Evolutionary conservation across 208 protist genomes (phyloP).

Genomic region (Wallacemonas rigidus): DNA sequence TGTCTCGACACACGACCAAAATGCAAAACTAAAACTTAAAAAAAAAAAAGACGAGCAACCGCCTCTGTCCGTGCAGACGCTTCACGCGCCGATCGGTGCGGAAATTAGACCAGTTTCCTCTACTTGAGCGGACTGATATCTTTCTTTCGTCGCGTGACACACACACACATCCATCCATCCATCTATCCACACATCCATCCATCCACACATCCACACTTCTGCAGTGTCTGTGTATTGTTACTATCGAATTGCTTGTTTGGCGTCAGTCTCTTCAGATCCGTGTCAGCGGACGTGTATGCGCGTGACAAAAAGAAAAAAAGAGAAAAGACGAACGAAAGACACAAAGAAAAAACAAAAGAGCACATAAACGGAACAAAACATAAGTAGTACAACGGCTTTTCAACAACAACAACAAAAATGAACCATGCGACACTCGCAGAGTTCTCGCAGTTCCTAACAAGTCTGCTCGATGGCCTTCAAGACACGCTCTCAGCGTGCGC

Average conservation of each 20-base stretch:
- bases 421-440: constrained; percentile 2
- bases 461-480: constrained; percentile 29
- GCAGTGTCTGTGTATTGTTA: neutral
- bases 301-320: constrained; percentile 3
- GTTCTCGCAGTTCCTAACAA: constrained; percentile 22
- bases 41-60: constrained; percentile 6
- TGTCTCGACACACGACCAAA: no score
- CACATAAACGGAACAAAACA: neutral
- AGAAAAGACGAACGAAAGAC: neutral
- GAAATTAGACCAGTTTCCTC: no score
- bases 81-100: no score
- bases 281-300: neutral
- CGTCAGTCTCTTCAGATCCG: neutral
- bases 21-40: neutral
- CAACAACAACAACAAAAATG: neutral
- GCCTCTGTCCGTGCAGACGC: neutral
- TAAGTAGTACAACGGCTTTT: neutral
- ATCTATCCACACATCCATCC: no score
- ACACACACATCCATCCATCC: no score
- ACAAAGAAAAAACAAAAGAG: constrained; percentile 4
- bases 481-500: constrained; percentile 24
- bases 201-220: no score
- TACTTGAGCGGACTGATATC: no score
- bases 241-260: neutral
- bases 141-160: no score